Percentiles rank a stretch among this genome's conserved stretches.
These are phyloP conservation scores for Populus nigra DNA, from an alignment of 345 rosid genomes.

Conservation along the genomic window DNA sequence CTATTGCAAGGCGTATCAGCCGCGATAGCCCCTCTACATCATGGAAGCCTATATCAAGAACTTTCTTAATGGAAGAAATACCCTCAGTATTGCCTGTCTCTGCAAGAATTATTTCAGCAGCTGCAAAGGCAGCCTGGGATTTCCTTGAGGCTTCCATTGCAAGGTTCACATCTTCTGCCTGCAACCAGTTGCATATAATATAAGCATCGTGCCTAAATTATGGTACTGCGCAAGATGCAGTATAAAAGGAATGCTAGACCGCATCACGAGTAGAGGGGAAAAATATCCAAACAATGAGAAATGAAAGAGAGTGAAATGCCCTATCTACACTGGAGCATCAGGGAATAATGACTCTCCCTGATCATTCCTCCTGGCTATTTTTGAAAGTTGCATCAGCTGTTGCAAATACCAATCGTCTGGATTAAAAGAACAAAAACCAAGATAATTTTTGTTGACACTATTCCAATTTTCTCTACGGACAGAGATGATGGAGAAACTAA, in stretches of 20 bases:
- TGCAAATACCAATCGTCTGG: no score
- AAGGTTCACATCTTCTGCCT: conserved; percentile 16
- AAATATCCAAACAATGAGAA: not conserved
- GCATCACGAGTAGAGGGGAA: not conserved
- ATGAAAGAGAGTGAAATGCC: not conserved
- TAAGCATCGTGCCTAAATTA: not conserved
- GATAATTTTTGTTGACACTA: no score
- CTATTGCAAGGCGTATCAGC: conserved; percentile 4
- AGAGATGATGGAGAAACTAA: no score
- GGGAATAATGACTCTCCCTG: no score
- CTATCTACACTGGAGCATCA: not conserved
- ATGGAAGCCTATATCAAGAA: conserved; percentile 16
- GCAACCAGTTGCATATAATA: not conserved
- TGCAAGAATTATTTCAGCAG: not conserved
- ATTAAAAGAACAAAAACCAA: no score
- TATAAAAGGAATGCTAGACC: not conserved
- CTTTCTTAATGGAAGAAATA: conserved; percentile 14
- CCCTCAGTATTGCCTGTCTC: not conserved
- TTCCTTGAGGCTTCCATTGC: conserved; percentile 26
- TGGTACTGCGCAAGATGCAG: not conserved
- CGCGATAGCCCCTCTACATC: conserved; percentile 8
- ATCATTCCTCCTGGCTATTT: no score
- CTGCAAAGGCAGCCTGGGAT: conserved; percentile 10
- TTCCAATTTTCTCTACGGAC: no score
- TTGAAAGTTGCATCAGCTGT: no score